Percentiles rank a stretch among this genome's conserved stretches.
Evolutionary conservation across 306 rosid genomes (phyloP).

Genomic region (Hippophae gyantsensis): DNA sequence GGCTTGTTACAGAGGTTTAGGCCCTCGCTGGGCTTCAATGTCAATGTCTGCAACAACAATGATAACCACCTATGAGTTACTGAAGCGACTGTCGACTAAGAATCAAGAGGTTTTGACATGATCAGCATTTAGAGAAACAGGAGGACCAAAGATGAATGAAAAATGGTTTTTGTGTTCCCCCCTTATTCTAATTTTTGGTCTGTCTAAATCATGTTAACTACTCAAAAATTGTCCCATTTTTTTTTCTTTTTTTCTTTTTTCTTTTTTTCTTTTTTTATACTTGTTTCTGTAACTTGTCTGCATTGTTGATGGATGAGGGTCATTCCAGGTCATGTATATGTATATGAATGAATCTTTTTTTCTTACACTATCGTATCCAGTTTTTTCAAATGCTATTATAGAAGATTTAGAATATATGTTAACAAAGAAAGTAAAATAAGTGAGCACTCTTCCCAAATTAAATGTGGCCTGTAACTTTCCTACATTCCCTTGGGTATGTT

Average conservation of each 20-base stretch:
- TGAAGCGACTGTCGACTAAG: constrained; percentile 74
- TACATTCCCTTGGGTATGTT: no score
- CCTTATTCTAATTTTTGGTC: not conserved
- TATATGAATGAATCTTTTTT: not conserved
- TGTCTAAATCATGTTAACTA: constrained; percentile 18
- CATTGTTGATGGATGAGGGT: constrained; percentile 23
- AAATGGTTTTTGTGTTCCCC: not conserved
- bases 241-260: not conserved
- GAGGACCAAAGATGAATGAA: not conserved
- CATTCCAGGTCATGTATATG: constrained; percentile 15
- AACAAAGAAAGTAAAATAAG: no score
- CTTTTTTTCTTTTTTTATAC: not conserved
- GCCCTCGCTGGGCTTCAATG: constrained; percentile 86
- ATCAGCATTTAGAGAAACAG: constrained; percentile 15
- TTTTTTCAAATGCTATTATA: no score
- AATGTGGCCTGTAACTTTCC: no score
- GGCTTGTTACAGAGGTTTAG: constrained; percentile 86
- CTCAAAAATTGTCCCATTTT: constrained; percentile 3
- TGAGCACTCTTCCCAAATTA: no score
- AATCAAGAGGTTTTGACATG: constrained; percentile 49
- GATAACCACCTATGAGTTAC: constrained; percentile 90
- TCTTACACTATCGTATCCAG: not conserved
- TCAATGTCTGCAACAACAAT: constrained; percentile 88
- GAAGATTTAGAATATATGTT: no score
- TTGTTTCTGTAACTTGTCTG: constrained; percentile 5